phyloP scores from a whole-genome alignment of 2,329 filamentous ascomycete species.

The Alternaria triticina region DNA sequence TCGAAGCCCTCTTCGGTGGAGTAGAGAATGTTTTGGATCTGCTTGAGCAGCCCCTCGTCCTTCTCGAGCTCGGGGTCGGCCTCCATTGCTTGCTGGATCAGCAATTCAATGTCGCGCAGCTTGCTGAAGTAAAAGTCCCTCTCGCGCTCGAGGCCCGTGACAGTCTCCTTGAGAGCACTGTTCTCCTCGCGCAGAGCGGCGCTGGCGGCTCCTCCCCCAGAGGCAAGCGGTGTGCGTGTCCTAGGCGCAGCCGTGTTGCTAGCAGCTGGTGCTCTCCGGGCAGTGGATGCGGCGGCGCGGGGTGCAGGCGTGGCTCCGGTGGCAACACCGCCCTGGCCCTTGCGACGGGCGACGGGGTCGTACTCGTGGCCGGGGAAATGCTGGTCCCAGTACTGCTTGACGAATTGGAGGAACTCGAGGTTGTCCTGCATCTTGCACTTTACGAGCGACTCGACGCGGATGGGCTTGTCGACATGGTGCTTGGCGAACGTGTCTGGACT shows the following conservation, averaged over 20 bases:
- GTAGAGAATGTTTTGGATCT: conserved; percentile 96
- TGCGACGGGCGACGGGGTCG: conserved; percentile 84
- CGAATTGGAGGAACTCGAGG: conserved; percentile 97
- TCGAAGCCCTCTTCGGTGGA: conserved; percentile 88
- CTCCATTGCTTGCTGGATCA: conserved; percentile 92
- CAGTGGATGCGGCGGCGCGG: conserved; percentile 55
- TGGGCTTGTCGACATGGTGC: conserved; percentile 86
- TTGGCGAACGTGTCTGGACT: conserved; percentile 78
- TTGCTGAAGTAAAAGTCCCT: conserved; percentile 99
- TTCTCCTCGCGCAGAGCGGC: conserved; percentile 86
- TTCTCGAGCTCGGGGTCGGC: conserved; percentile 92
- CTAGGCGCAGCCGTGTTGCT: conserved; percentile 49
- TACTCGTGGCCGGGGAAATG: conserved; percentile 98
- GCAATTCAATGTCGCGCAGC: conserved; percentile 91
- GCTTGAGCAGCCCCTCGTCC: conserved; percentile 90
- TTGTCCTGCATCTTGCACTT: conserved; percentile 99
- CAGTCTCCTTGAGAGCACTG: conserved; percentile 88
- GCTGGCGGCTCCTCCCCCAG: conserved; percentile 63
- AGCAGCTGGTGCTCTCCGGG: conserved; percentile 52
- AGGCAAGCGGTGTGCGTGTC: conserved; percentile 49
- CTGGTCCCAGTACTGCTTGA: conserved; percentile 96
- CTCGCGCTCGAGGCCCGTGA: conserved; percentile 92
- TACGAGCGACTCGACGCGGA: conserved; percentile 85
- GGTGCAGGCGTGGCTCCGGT: conserved; percentile 55
- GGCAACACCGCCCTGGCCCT: conserved; percentile 71